Conservation (phyloP, 495 filamentous ascomycete genomes). For the Penicillium riverlandense region DNA sequence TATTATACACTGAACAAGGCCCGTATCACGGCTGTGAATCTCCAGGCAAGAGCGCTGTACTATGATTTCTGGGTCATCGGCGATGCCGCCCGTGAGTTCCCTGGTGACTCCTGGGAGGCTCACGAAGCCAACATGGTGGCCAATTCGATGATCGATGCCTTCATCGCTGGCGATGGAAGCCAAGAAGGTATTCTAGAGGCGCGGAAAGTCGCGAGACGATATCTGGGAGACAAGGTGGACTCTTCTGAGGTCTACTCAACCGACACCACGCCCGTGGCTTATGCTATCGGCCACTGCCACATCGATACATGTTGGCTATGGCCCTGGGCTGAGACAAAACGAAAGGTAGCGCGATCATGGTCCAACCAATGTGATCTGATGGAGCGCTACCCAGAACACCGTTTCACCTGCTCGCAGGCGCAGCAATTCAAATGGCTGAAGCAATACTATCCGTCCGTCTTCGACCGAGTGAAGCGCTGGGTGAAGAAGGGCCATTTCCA, state of each 20-base stretch:
- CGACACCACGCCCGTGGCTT: constrained; percentile 66
- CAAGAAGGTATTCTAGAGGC: constrained; percentile 70
- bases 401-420: constrained; percentile 86
- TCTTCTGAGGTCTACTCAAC: constrained; percentile 77
- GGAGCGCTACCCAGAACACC: constrained; percentile 89
- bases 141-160: constrained; percentile 83
- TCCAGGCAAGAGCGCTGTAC: constrained; percentile 72
- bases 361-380: constrained; percentile 90
- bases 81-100: constrained; percentile 76
- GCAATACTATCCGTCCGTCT: constrained; percentile 76
- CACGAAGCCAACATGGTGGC: constrained; percentile 77
- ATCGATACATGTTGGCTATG: constrained; percentile 98
- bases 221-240: constrained; percentile 74
- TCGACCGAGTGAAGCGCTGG: constrained; percentile 83
- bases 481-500: constrained; percentile 88
- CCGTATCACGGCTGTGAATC: constrained; percentile 84
- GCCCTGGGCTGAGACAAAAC: constrained; percentile 98
- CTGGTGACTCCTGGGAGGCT: constrained; percentile 72
- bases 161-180: constrained; percentile 67
- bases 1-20: constrained; percentile 70
- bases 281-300: constrained; percentile 90
- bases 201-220: constrained; percentile 74
- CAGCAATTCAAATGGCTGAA: constrained; percentile 99
- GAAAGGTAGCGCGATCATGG: constrained; percentile 94
- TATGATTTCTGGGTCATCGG: constrained; percentile 96